These are phyloP conservation scores for Hevea brasiliensis DNA, from an alignment of 345 rosid species.

Conservation along the genomic window DNA sequence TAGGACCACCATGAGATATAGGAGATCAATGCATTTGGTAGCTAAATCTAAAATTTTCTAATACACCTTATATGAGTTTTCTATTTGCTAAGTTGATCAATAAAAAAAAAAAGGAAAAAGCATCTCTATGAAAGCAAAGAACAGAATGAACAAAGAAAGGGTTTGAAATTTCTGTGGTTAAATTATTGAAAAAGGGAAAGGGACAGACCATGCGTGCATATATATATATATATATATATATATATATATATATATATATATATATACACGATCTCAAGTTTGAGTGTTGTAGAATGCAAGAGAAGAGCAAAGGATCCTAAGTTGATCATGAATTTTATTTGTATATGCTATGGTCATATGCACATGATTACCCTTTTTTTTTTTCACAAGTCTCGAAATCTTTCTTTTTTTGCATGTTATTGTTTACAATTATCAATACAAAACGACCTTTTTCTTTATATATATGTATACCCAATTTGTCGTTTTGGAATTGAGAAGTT, in stretches of 20 bases:
- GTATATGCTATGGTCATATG: too few species aligned
- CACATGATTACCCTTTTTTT: too few species aligned
- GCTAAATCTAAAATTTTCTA: too few species aligned
- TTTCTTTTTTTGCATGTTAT: background rate
- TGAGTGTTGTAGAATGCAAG: background rate
- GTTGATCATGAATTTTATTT: background rate
- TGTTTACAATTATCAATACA: background rate
- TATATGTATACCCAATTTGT: background rate
- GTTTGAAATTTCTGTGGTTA: background rate
- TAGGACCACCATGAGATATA: too few species aligned
- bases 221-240: background rate
- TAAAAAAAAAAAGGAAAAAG: background rate
- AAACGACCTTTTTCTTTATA: background rate
- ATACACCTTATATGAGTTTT: too few species aligned
- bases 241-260: too few species aligned
- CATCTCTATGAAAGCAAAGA: slow-evolving; percentile 2
- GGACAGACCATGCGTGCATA: background rate
- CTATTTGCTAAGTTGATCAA: background rate
- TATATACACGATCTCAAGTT: background rate
- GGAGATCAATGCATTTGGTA: too few species aligned
- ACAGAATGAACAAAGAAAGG: background rate
- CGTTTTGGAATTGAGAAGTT: background rate
- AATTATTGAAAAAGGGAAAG: background rate
- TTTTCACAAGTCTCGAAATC: too few species aligned
- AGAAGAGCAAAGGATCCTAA: background rate